These are phyloP conservation scores for Volvariella surrecta DNA, from an alignment of 1,284 basidiomycete species.

Conservation along the genomic window DNA sequence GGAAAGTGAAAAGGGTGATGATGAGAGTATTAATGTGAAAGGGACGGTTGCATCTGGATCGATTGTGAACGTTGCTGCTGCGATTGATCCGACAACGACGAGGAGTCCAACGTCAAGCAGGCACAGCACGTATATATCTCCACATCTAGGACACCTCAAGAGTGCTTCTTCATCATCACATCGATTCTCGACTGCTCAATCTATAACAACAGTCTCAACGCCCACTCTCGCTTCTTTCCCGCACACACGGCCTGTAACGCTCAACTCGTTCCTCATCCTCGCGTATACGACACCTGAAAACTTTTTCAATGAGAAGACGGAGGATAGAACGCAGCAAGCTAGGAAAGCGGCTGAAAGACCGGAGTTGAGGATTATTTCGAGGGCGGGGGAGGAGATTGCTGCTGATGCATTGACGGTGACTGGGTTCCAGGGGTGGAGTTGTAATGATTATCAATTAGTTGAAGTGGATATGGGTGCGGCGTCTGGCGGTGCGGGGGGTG, in stretches of 20 bases:
- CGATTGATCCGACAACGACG: too few species aligned
- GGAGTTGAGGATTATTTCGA: slow-evolving; percentile 88
- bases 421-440: slow-evolving; percentile 79
- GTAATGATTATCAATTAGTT: slow-evolving; percentile 85
- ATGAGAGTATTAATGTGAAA: too few species aligned
- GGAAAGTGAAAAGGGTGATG: too few species aligned
- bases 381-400: slow-evolving; percentile 82
- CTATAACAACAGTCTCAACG: background rate
- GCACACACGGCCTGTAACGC: slow-evolving; percentile 19
- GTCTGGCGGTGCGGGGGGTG: background rate
- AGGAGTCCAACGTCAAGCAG: too few species aligned
- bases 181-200: background rate
- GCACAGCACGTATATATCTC: background rate
- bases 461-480: slow-evolving; percentile 15
- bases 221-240: background rate
- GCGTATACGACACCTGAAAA: slow-evolving; percentile 74
- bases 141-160: background rate
- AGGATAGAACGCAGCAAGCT: slow-evolving; percentile 64
- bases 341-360: slow-evolving; percentile 82
- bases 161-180: background rate
- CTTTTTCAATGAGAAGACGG: slow-evolving; percentile 62
- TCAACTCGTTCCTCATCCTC: slow-evolving; percentile 76
- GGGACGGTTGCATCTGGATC: too few species aligned
- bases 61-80: too few species aligned
- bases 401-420: slow-evolving; percentile 79